These are phyloP conservation scores for Aspergillus viridinutans DNA, from an alignment of 2,329 filamentous ascomycete genomes.

Conservation along the genomic window DNA sequence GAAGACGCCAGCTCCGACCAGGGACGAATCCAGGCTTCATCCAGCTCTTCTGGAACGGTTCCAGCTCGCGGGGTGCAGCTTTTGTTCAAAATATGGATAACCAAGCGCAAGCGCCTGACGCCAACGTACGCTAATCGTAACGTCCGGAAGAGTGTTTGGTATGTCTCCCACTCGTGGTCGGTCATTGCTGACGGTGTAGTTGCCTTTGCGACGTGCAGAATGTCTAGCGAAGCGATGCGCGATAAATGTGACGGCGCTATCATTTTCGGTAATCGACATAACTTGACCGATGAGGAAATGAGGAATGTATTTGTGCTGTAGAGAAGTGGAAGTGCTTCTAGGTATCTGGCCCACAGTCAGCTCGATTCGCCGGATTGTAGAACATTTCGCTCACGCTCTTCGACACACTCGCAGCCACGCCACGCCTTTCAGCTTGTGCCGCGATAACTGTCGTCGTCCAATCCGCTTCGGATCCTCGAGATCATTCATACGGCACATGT, in stretches of 20 bases:
- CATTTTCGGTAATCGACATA: conserved; percentile 1
- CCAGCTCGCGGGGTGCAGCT: conserved; percentile 1
- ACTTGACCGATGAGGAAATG: conserved; percentile 1
- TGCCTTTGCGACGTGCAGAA: conserved; percentile 2
- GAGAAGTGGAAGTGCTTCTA: conserved; percentile 3
- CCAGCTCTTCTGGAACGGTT: conserved; percentile 1
- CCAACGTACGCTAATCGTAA: conserved; percentile 1
- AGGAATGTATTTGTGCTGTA: conserved; percentile 3
- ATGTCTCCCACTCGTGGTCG: background rate
- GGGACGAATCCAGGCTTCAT: conserved; percentile 2
- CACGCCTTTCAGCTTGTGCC: conserved; percentile 3
- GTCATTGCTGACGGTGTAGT: conserved; percentile 1
- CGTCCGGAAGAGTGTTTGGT: conserved; percentile 1
- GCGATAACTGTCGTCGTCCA: background rate
- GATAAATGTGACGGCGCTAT: conserved; percentile 1
- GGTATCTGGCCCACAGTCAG: background rate
- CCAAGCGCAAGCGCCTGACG: background rate
- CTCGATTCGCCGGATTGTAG: background rate
- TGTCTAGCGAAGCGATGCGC: background rate
- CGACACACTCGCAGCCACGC: conserved; percentile 1
- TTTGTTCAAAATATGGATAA: conserved; percentile 3
- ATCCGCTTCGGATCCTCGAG: conserved; percentile 1
- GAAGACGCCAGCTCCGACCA: conserved; percentile 1
- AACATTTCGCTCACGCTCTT: background rate
- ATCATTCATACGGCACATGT: conserved; percentile 1